These are phyloP conservation scores for Cordyceps militaris DNA, from an alignment of 2,329 filamentous ascomycete genomes.

Conservation along the genomic window DNA sequence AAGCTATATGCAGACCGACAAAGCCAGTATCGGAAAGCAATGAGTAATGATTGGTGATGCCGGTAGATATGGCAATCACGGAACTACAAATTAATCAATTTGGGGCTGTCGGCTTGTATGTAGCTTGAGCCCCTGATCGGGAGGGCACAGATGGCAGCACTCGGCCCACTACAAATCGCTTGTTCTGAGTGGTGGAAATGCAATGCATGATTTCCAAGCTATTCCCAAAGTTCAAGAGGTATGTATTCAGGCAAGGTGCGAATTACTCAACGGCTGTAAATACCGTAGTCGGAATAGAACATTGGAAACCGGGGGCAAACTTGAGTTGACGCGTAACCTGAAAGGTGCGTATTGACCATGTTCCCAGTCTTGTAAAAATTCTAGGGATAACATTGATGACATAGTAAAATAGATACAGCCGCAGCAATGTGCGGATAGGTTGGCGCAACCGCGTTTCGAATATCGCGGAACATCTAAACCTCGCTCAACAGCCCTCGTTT, in stretches of 20 bases:
- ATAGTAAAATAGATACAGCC: constrained; percentile 17
- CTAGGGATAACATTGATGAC: constrained; percentile 10
- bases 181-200: background rate
- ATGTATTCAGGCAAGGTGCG: background rate
- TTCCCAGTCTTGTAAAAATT: background rate
- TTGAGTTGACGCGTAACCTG: too few relatives aligned
- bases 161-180: background rate
- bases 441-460: constrained; percentile 9
- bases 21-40: too few relatives aligned
- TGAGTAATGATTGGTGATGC: too few relatives aligned
- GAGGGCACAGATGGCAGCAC: too few relatives aligned
- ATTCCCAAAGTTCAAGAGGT: background rate
- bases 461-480: constrained; percentile 1
- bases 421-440: constrained; percentile 11
- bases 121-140: background rate
- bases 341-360: too few relatives aligned
- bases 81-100: too few relatives aligned
- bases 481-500: constrained; percentile 10
- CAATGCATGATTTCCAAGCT: background rate
- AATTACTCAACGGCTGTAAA: background rate
- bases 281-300: background rate
- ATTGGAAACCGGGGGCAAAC: background rate
- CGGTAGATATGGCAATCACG: too few relatives aligned
- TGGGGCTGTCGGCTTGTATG: too few relatives aligned
- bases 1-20: too few relatives aligned